Evolutionary conservation across 441 rosid species (phyloP).

Genomic region (Pelargonium cotyledonis): DNA sequence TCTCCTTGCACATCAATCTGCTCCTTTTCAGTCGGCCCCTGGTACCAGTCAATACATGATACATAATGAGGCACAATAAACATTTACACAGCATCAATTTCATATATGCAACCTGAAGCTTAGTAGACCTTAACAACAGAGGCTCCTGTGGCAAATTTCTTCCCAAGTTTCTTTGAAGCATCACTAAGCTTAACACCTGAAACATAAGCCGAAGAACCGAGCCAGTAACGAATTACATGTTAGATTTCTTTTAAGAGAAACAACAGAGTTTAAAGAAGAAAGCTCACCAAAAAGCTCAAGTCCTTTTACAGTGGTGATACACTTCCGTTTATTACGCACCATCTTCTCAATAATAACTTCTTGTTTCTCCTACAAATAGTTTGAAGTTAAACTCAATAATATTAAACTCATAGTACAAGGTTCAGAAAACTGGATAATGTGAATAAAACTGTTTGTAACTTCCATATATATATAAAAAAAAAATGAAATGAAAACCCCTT

Average conservation of each 20-base stretch:
- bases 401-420: not conserved
- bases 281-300: slow-evolving; percentile 83
- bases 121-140: slow-evolving; percentile 17
- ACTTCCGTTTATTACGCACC: slow-evolving; percentile 80
- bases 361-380: slow-evolving; percentile 53
- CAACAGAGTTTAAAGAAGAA: slow-evolving; percentile 9
- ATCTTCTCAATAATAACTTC: slow-evolving; percentile 90
- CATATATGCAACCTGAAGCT: slow-evolving; percentile 1
- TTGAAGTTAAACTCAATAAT: not conserved
- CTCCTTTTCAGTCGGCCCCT: slow-evolving; percentile 24
- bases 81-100: not conserved
- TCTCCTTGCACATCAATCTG: slow-evolving; percentile 24
- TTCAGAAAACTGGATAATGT: not conserved
- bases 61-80: not conserved
- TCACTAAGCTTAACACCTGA: slow-evolving; percentile 21
- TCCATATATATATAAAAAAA: not conserved
- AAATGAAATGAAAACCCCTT: not conserved
- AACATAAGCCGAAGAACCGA: not conserved
- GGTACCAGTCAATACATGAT: slow-evolving; percentile 12
- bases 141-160: slow-evolving; percentile 22
- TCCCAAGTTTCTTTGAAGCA: slow-evolving; percentile 20
- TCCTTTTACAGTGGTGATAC: slow-evolving; percentile 87
- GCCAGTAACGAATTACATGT: not conserved
- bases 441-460: not conserved
- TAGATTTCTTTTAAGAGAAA: not conserved